phyloP scores from a whole-genome alignment of 805 yeast genomes.

The Zygosaccharomyces gambellarensis region DNA sequence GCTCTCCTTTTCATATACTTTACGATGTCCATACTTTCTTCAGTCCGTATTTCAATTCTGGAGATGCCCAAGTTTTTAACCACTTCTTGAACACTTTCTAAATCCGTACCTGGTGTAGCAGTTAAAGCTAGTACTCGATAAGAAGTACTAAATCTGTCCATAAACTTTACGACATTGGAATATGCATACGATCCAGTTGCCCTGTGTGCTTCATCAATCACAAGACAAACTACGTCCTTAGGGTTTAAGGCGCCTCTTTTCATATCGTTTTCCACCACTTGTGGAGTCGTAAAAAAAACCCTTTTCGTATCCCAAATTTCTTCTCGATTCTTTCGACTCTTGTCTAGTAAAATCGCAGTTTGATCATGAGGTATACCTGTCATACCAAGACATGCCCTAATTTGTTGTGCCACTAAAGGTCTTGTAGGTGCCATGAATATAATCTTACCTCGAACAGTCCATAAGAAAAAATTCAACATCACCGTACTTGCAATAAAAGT shows the following conservation, averaged over 20 bases:
- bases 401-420: conserved; percentile 94
- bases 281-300: conserved; percentile 93
- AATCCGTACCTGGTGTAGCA: conserved; percentile 90
- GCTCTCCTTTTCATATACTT: conserved; percentile 69
- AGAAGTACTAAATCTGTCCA: conserved; percentile 57
- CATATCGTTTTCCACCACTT: conserved; percentile 88
- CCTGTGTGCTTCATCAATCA: conserved; percentile 94
- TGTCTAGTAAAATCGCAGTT: conserved; percentile 73
- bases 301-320: conserved; percentile 73
- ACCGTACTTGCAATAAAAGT: conserved; percentile 94
- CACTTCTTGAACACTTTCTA: conserved; percentile 84
- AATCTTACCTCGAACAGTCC: conserved; percentile 77
- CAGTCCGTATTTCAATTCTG: conserved; percentile 79
- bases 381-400: conserved; percentile 82
- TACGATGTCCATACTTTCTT: conserved; percentile 71
- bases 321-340: conserved; percentile 54
- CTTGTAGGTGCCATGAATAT: conserved; percentile 96
- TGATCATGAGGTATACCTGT: conserved; percentile 76
- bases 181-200: conserved; percentile 90
- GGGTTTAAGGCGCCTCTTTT: conserved; percentile 72
- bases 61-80: conserved; percentile 70
- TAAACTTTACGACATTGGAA: conserved; percentile 68
- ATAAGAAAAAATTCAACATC: conserved; percentile 80
- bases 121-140: conserved; percentile 81
- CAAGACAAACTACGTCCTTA: conserved; percentile 63